Base-by-base conservation (phyloP, 2,329 filamentous ascomycete genomes). In the Hansfordia pulvinata region DNA sequence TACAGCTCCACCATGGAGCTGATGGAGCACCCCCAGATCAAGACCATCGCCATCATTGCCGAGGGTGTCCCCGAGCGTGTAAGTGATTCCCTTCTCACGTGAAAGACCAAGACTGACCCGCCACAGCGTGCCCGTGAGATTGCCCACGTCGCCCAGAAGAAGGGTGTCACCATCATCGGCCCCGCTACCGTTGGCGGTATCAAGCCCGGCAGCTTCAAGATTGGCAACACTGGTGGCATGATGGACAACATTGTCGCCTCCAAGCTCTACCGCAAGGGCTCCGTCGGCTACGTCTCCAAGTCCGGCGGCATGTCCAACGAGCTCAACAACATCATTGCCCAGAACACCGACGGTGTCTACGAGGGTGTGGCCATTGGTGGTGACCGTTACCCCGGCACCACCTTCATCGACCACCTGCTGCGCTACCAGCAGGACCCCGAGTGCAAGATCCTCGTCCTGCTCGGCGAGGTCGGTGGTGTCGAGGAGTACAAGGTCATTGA, bases 201-300 rank as follows among this genome's bases (percentile, higher is more conserved):
- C 67, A 98, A 96, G 76, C 90, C 90, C 36, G 90, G 90, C 58
- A 83, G 82, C 56, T 98, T 88, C 81, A 98, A 96, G 76, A 98
- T 98, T 41, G 90, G 90, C 57, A 98, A 98, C 74, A 98, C 90
- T 48, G 90, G 90, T 73, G 90, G 90, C 61, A 98, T 98, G 90
- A 98, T 98, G 90, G 90, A 98, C 74, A 98, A 98, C 75, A 98
- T 98, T 49, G 90, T 98, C 39, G 85, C 90, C 44, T 96, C 90
- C 56, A 98, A 98, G 77, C 83, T 98, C 35, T 98, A 98, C 77
- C 88, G 90, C 62, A 90, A 90, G 65, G 90, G 90, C 47, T 96
- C 90, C 44, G 86, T 98, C 42, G 90, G 84, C 47, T 98, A 98
- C 61, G 90, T 98, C 60, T 96, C 88, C 71, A 98, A 98, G 73